Conservation (phyloP, 2,329 filamentous ascomycete species). For the Penicillium sumatraense region DNA sequence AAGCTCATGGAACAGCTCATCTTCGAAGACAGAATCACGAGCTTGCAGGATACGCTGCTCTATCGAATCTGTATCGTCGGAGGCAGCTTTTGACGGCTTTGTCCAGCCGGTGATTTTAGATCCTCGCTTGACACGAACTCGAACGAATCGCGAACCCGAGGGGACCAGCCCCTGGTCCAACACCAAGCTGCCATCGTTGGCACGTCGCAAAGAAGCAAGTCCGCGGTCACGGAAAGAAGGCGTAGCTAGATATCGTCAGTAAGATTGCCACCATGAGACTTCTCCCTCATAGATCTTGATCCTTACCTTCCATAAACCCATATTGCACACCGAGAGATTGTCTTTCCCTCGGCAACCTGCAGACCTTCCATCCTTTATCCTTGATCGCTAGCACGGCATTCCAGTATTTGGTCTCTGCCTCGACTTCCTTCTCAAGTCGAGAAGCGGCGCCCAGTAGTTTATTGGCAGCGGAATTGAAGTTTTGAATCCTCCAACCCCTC, state of each 20-base stretch:
- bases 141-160: conserved; percentile 62
- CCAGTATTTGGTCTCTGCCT: conserved; percentile 86
- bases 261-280: conserved; percentile 28
- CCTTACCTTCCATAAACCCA: conserved; percentile 77
- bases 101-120: conserved; percentile 63
- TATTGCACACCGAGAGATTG: conserved; percentile 83
- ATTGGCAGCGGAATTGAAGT: conserved; percentile 74
- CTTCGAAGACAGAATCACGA: conserved; percentile 59
- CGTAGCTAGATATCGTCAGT: conserved; percentile 48
- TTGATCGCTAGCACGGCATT: conserved; percentile 79
- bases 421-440: conserved; percentile 76
- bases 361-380: conserved; percentile 84
- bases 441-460: conserved; percentile 73
- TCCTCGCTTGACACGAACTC: conserved; percentile 67
- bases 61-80: conserved; percentile 31
- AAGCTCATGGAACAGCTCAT: conserved; percentile 89
- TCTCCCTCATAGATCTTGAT: conserved; percentile 18
- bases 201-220: conserved; percentile 77
- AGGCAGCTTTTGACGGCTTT: conserved; percentile 22
- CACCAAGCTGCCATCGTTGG: conserved; percentile 73
- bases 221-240: conserved; percentile 69
- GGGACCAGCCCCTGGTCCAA: conserved; percentile 67
- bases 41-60: conserved; percentile 44
- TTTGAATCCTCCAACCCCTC: conserved; percentile 76
- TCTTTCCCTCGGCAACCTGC: conserved; percentile 72